phyloP scores from a whole-genome alignment of 2,329 filamentous ascomycete genomes.

The Grosmannia clavigera region DNA sequence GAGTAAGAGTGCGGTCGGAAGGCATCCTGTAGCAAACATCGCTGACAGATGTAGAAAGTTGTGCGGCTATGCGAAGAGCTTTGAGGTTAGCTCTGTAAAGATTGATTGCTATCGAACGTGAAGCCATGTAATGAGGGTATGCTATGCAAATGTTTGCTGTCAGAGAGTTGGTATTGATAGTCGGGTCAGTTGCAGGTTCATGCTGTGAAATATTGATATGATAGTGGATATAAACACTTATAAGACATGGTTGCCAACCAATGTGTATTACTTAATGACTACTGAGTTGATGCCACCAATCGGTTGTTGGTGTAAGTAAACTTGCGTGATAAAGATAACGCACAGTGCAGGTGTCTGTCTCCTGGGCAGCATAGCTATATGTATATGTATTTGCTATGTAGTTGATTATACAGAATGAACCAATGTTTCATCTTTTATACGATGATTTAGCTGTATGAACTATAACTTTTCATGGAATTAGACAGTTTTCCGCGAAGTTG shows the following conservation, averaged over 20 bases:
- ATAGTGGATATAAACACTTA: neutral
- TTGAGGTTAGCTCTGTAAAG: neutral
- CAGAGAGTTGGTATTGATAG: neutral
- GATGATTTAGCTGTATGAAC: no score
- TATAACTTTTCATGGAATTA: no score
- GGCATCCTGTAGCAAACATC: no score
- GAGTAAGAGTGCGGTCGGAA: no score
- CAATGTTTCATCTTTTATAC: no score
- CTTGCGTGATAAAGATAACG: neutral
- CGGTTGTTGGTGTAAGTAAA: neutral
- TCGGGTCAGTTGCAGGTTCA: neutral
- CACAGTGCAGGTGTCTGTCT: neutral
- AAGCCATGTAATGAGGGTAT: no score
- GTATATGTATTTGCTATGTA: no score
- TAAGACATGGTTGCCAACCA: neutral
- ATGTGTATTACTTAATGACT: neutral
- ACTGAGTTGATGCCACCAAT: neutral
- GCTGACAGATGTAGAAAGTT: neutral
- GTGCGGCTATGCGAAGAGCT: neutral
- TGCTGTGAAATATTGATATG: neutral
- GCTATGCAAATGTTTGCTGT: no score
- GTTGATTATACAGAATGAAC: no score
- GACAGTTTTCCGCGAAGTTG: no score
- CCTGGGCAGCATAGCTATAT: neutral
- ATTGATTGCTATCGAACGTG: neutral